A percentile compares a stretch with the other conserved stretches of the same genome.
Evolutionary conservation across 441 rosid species (phyloP).

Genomic region (Euphorbia schlechtendalii): DNA sequence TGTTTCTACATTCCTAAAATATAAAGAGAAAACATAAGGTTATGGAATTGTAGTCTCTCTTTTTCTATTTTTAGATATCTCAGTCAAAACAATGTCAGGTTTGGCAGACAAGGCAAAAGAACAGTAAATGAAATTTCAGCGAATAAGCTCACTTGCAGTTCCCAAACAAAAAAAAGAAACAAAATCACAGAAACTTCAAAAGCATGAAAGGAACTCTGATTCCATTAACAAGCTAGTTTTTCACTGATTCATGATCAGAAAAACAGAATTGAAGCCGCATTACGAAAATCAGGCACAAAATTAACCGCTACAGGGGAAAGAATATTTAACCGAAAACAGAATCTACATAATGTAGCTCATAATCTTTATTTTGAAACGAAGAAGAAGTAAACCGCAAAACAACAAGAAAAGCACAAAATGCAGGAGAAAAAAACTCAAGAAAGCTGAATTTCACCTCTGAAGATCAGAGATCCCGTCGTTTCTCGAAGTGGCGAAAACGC

Average conservation of each 20-base stretch:
- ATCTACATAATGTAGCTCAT: constrained; percentile 8
- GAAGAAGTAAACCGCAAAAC: background rate
- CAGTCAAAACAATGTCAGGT: constrained; percentile 11
- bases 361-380: background rate
- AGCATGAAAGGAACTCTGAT: background rate
- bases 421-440: background rate
- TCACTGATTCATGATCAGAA: background rate
- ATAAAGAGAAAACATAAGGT: background rate
- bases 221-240: background rate
- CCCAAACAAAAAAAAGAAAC: background rate
- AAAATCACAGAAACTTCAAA: background rate
- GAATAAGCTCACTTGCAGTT: constrained; percentile 11
- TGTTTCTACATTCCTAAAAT: constrained; percentile 41
- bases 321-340: background rate
- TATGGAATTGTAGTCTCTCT: background rate
- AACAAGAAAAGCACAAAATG: background rate
- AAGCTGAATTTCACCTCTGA: constrained; percentile 23
- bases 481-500: constrained; percentile 24
- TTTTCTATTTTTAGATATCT: background rate
- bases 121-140: constrained; percentile 6
- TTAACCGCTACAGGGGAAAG: background rate
- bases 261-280: background rate
- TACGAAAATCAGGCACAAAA: background rate
- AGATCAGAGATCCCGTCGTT: constrained; percentile 24
- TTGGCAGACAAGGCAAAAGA: background rate